Conservation (phyloP, 352 stramenopile genomes). For the Phytophthora citrophthora region DNA sequence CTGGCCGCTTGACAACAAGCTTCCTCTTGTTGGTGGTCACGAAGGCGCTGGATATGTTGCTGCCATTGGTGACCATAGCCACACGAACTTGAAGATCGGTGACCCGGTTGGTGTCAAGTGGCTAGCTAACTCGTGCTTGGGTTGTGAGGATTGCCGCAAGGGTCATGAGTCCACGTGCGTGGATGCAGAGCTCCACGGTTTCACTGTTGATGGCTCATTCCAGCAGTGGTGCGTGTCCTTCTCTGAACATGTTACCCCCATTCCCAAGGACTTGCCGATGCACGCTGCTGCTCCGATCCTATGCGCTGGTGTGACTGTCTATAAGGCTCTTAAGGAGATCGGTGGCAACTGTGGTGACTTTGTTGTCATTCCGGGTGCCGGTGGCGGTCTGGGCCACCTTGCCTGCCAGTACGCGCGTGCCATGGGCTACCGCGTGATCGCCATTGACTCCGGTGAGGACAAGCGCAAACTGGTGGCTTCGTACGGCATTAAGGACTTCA, state of each 20-base stretch:
- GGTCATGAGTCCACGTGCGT: slow-evolving; percentile 50
- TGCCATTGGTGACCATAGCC: slow-evolving; percentile 44
- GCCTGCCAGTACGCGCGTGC: slow-evolving; percentile 75
- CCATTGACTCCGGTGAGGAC: slow-evolving; percentile 62
- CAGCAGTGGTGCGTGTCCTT: slow-evolving; percentile 71
- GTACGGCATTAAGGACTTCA: slow-evolving; percentile 73
- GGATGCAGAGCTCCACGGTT: slow-evolving; percentile 39
- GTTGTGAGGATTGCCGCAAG: slow-evolving; percentile 57
- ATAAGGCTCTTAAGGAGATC: slow-evolving; percentile 75
- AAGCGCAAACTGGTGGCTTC: slow-evolving; percentile 68
- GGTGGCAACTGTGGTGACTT: slow-evolving; percentile 43
- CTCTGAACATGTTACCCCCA: slow-evolving; percentile 65
- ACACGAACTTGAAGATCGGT: slow-evolving; percentile 48
- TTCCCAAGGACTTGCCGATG: slow-evolving; percentile 61
- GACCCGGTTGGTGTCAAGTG: slow-evolving; percentile 57
- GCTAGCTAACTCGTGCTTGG: slow-evolving; percentile 51
- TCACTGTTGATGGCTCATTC: slow-evolving; percentile 54
- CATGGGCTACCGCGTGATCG: slow-evolving; percentile 73
- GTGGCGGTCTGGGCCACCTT: slow-evolving; percentile 83
- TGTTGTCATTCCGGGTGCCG: slow-evolving; percentile 62
- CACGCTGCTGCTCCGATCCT: slow-evolving; percentile 66
- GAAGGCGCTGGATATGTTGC: slow-evolving; percentile 58
- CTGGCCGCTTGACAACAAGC: slow-evolving; percentile 41
- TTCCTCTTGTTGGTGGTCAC: slow-evolving; percentile 59
- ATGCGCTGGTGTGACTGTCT: slow-evolving; percentile 89